Base-by-base conservation (phyloP, 2,329 filamentous ascomycete species). In the Karstenula rhodostoma region DNA sequence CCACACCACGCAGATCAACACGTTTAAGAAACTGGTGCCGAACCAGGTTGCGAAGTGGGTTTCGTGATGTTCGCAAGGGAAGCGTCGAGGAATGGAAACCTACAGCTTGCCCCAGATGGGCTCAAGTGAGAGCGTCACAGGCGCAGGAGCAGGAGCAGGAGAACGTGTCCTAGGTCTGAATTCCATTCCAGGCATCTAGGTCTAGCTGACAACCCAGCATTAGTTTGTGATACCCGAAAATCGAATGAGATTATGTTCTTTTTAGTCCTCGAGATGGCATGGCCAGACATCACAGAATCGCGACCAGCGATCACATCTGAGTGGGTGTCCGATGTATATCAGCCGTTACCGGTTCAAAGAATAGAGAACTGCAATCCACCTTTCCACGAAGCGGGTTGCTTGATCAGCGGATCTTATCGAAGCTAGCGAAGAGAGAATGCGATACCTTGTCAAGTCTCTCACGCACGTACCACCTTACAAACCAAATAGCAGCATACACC, bases 11-110 rank as follows among this genome's bases (percentile, higher is more conserved):
- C 75, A 78, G 57, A 54, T 79, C 44, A 71, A 78, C 6, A 73
- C 75, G 54, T 76, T 77, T 56, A 70, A 67, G 58, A 72, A 69
- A 52, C 58, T 79, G 23, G 65, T 79, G 13, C 71, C 76, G 15
- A 78, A 78, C 51, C 73, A 78, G 44, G 61, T 75, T 46, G 68
- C 73, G 4, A 79, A 78, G 49, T 79, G 76, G 76, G 62, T 65
- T 2, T 70, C 55, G 3, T 46, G 27, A 56, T 27, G 4, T 17
- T 25, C 32, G 19, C 23, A 22, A 40, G 19, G 7, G 42, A 44
- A 44, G 42, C 7, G 3, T 23, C 19, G 23, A 23, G 10, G 4
- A 3, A 22, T 44, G 9, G 15, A 44, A 10, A 44, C 42, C 42
- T 19, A 44, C n/a, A 23, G n/a, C 42, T 23, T 44, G 10, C 10